Percentiles rank a stretch among this genome's conserved stretches.
Evolutionary conservation across 768 basidiomycete species (phyloP).

Genomic region (Trametes maxima): DNA sequence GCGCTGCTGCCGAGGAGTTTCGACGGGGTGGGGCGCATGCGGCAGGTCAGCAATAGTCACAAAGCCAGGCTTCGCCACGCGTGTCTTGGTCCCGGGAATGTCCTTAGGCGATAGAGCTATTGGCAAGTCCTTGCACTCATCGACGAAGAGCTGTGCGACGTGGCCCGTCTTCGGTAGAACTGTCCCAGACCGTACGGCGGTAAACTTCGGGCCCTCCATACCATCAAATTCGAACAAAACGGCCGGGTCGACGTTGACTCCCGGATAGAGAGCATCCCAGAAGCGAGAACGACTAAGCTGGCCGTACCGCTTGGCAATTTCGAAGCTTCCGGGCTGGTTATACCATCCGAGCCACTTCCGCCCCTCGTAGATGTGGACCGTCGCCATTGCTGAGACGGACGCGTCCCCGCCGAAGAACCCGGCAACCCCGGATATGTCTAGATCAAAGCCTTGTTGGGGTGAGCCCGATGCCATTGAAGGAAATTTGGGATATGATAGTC

Average conservation of each 20-base stretch:
- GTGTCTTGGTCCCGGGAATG: not conserved
- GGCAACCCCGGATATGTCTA: conserved; percentile 20
- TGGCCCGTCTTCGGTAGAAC: conserved; percentile 16
- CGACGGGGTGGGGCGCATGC: not conserved
- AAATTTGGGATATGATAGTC: not conserved
- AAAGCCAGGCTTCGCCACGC: not conserved
- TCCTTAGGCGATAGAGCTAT: not conserved
- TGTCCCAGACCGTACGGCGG: conserved; percentile 10
- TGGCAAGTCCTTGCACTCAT: conserved; percentile 2
- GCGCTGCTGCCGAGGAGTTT: not conserved
- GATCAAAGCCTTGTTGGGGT: not conserved
- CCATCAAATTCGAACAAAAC: conserved; percentile 19
- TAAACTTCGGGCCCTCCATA: conserved; percentile 10
- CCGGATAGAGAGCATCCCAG: conserved; percentile 21
- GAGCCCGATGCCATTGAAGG: not conserved
- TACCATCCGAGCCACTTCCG: conserved; percentile 23
- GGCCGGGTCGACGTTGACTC: conserved; percentile 17
- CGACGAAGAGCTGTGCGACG: conserved; percentile 9
- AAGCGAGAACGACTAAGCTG: conserved; percentile 14
- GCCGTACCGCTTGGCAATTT: conserved; percentile 17
- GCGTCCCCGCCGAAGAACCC: conserved; percentile 21
- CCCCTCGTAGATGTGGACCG: conserved; percentile 21
- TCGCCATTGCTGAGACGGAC: conserved; percentile 18
- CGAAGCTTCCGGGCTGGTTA: conserved; percentile 21
- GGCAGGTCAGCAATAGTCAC: conserved; percentile 7